phyloP scores from a whole-genome alignment of 78 protist genomes.

The Dictyostelium citrinum region DNA sequence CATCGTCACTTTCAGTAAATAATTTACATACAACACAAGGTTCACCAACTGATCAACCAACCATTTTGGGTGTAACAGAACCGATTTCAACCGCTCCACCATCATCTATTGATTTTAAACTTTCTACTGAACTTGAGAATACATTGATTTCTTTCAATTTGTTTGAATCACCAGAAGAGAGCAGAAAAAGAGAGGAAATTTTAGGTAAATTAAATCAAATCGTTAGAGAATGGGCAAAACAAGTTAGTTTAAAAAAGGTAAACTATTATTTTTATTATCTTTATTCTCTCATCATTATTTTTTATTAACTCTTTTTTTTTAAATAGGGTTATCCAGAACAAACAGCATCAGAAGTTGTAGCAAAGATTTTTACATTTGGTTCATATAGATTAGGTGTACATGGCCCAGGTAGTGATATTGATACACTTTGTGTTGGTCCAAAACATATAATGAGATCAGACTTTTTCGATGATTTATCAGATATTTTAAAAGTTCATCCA shows the following conservation, averaged over 20 bases:
- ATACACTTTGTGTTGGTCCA: conserved; percentile 95
- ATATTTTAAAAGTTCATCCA: conserved; percentile 59
- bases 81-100: conserved; percentile 74
- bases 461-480: conserved; percentile 86
- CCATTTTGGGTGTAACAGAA: conserved; percentile 55
- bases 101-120: conserved; percentile 37
- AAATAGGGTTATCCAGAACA: conserved; percentile 58
- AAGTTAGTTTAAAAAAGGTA: conserved; percentile 60
- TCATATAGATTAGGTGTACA: conserved; percentile 97
- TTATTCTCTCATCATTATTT: background rate
- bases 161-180: conserved; percentile 82
- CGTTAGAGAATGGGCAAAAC: conserved; percentile 79
- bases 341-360: conserved; percentile 63
- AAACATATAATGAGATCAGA: conserved; percentile 80
- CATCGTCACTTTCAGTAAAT: background rate
- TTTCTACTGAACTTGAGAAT: conserved; percentile 43
- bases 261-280: background rate
- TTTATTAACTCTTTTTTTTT: no score
- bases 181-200: conserved; percentile 71
- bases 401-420: conserved; percentile 95
- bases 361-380: conserved; percentile 94
- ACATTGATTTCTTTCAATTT: conserved; percentile 22
- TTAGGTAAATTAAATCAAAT: conserved; percentile 79
- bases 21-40: background rate
- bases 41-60: background rate